Conservation (phyloP, 2,329 filamentous ascomycete genomes). For the Septoria linicola region DNA sequence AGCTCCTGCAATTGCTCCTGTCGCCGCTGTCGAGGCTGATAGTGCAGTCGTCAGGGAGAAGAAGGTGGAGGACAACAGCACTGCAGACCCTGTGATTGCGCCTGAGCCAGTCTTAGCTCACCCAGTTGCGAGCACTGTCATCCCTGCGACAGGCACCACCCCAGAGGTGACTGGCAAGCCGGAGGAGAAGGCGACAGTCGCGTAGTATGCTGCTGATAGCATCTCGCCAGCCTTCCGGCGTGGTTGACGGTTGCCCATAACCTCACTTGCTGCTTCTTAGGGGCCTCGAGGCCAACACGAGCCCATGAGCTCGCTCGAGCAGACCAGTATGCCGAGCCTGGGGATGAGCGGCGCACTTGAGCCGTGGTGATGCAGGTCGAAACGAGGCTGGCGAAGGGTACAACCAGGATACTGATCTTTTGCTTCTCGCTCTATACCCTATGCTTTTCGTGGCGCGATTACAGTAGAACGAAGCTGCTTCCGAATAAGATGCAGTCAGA, state of each 20-base stretch:
- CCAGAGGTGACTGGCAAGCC: slow-evolving; percentile 18
- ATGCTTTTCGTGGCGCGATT: not conserved
- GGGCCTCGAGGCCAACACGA: too few relatives aligned
- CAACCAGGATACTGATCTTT: not conserved
- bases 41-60: not conserved
- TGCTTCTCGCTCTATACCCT: slow-evolving; percentile 15
- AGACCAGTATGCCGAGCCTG: too few relatives aligned
- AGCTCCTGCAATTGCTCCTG: slow-evolving; percentile 8
- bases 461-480: too few relatives aligned
- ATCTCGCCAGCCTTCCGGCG: not conserved
- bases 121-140: not conserved
- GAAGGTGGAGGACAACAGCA: slow-evolving; percentile 3
- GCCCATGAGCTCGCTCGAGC: too few relatives aligned
- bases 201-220: slow-evolving; percentile 13
- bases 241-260: not conserved
- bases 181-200: slow-evolving; percentile 19
- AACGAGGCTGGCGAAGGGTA: too few relatives aligned
- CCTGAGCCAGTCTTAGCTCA: not conserved
- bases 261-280: not conserved
- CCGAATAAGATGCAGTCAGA: too few relatives aligned
- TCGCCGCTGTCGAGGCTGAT: not conserved
- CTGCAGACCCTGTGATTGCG: not conserved
- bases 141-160: slow-evolving; percentile 3
- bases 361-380: too few relatives aligned
- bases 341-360: too few relatives aligned